Percentiles rank a stretch among this genome's conserved stretches.
phyloP scores from a whole-genome alignment of 1,284 basidiomycete species.

The Cutaneotrichosporon sp. region DNA sequence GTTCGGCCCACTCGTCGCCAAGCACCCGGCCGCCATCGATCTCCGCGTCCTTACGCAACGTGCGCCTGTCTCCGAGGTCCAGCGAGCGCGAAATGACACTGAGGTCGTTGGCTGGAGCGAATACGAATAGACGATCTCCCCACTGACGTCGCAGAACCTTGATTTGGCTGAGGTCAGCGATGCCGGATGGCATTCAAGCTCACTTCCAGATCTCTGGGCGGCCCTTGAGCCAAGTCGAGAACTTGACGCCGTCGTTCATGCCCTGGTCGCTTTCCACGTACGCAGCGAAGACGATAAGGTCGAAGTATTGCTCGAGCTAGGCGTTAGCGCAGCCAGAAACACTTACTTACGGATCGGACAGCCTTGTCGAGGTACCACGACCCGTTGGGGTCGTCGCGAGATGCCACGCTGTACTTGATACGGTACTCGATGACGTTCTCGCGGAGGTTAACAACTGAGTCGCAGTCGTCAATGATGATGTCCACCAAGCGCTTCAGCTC shows the following conservation, averaged over 20 bases:
- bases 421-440: slow-evolving; percentile 81
- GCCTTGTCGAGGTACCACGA: slow-evolving; percentile 49
- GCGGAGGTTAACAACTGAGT: slow-evolving; percentile 82
- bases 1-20: slow-evolving; percentile 89
- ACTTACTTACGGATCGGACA: slow-evolving; percentile 42
- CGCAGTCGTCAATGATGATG: slow-evolving; percentile 79
- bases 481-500: slow-evolving; percentile 81
- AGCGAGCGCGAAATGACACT: slow-evolving; percentile 50
- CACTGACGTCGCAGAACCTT: slow-evolving; percentile 71
- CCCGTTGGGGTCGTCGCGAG: slow-evolving; percentile 60
- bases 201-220: slow-evolving; percentile 93
- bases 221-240: slow-evolving; percentile 81
- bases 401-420: slow-evolving; percentile 75
- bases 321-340: background rate
- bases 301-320: slow-evolving; percentile 66
- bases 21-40: slow-evolving; percentile 77
- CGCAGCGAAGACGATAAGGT: slow-evolving; percentile 88
- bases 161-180: slow-evolving; percentile 63
- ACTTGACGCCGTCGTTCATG: slow-evolving; percentile 63
- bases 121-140: slow-evolving; percentile 74
- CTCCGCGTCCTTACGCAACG: slow-evolving; percentile 42
- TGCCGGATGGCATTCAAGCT: slow-evolving; percentile 38
- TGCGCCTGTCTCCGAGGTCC: slow-evolving; percentile 26
- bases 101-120: slow-evolving; percentile 81
- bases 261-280: slow-evolving; percentile 71